Conservation (phyloP, 805 yeast genomes). For the Hanseniaspora guilliermondii region DNA sequence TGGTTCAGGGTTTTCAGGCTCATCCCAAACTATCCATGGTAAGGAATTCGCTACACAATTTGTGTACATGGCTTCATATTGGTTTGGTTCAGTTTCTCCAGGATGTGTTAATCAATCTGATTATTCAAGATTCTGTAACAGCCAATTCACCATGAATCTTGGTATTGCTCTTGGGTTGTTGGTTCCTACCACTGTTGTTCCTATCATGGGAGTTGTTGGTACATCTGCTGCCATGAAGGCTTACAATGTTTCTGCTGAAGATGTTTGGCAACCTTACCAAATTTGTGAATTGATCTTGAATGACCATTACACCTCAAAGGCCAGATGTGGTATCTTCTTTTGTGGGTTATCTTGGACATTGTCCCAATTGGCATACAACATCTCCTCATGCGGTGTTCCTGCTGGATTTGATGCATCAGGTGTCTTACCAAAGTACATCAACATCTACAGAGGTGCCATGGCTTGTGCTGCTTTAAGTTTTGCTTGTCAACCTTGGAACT, state of each 20-base stretch:
- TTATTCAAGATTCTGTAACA: conserved; percentile 31
- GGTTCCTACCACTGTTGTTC: conserved; percentile 32
- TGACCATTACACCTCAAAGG: conserved; percentile 26
- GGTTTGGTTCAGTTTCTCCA: conserved; percentile 34
- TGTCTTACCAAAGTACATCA: conserved; percentile 30
- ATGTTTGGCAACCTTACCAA: conserved; percentile 31
- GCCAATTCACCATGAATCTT: conserved; percentile 22
- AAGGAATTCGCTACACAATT: conserved; percentile 33
- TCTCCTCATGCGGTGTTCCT: conserved; percentile 30
- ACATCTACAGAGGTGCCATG: conserved; percentile 33
- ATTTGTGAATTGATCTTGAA: conserved; percentile 25
- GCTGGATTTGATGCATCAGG: conserved; percentile 38
- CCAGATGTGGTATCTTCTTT: conserved; percentile 32
- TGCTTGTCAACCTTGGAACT: conserved; percentile 31
- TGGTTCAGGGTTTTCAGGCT: conserved; percentile 26
- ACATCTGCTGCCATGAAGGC: conserved; percentile 30
- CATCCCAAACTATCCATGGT: conserved; percentile 25
- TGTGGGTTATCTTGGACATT: conserved; percentile 30
- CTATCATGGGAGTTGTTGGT: conserved; percentile 34
- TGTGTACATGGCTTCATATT: conserved; percentile 32
- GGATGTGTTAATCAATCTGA: conserved; percentile 33
- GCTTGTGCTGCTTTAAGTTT: conserved; percentile 28
- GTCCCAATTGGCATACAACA: conserved; percentile 32
- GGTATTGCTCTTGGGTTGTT: conserved; percentile 29
- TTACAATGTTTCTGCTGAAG: conserved; percentile 23